Conservation (phyloP, 2,329 filamentous ascomycete genomes). For the Cryphonectria japonica region DNA sequence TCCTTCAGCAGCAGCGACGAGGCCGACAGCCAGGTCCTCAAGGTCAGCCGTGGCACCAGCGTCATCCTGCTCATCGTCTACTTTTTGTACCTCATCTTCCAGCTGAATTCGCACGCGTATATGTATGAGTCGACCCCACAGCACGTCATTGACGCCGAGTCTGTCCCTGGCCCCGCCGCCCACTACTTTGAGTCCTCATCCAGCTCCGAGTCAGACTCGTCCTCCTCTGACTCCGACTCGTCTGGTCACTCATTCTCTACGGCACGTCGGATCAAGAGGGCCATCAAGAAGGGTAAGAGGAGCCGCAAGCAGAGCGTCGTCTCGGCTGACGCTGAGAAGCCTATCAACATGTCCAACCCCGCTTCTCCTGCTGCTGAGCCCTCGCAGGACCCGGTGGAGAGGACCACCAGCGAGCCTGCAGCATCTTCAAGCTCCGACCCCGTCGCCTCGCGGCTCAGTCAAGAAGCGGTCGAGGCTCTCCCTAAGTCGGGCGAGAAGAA, state of each 20-base stretch:
- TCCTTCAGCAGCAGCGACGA: slow-evolving; percentile 63
- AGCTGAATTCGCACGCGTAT: slow-evolving; percentile 69
- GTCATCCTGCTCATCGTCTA: slow-evolving; percentile 76
- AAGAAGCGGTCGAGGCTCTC: slow-evolving; percentile 26
- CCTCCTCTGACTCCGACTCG: slow-evolving; percentile 63
- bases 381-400: slow-evolving; percentile 9
- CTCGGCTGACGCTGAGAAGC: slow-evolving; percentile 43
- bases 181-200: slow-evolving; percentile 65
- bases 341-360: slow-evolving; percentile 5
- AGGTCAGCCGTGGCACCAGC: slow-evolving; percentile 78
- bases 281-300: slow-evolving; percentile 61
- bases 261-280: slow-evolving; percentile 66
- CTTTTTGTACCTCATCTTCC: slow-evolving; percentile 73
- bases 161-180: slow-evolving; percentile 68
- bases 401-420: slow-evolving; percentile 28
- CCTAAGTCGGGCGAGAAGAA: slow-evolving; percentile 31
- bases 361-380: slow-evolving; percentile 16
- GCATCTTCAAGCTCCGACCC: slow-evolving; percentile 28
- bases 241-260: slow-evolving; percentile 47
- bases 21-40: slow-evolving; percentile 66
- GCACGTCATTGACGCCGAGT: slow-evolving; percentile 64
- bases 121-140: slow-evolving; percentile 75
- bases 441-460: slow-evolving; percentile 19
- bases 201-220: slow-evolving; percentile 40
- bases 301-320: slow-evolving; percentile 69